These are phyloP conservation scores for Papiliotrema laurentii DNA, from an alignment of 1,284 basidiomycete species.

Conservation along the genomic window DNA sequence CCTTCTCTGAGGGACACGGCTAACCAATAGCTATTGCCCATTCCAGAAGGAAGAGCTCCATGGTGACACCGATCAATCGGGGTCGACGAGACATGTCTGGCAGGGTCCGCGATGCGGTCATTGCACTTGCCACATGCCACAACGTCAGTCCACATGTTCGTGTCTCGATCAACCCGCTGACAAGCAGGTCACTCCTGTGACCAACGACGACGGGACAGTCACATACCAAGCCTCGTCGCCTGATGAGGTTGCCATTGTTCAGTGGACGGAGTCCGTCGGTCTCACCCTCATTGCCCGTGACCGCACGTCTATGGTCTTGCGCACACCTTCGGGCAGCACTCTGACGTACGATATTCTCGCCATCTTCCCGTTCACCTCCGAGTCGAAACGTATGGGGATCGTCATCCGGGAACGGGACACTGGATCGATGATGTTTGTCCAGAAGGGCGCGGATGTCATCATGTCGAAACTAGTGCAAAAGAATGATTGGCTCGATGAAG, in stretches of 20 bases:
- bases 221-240: conserved; percentile 99
- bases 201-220: conserved; percentile 84
- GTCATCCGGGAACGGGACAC: conserved; percentile 73
- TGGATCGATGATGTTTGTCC: conserved; percentile 80
- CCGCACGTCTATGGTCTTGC: conserved; percentile 76
- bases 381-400: conserved; percentile 99
- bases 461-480: conserved; percentile 92
- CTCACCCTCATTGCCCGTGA: conserved; percentile 82
- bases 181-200: conserved; percentile 83
- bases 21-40: background rate
- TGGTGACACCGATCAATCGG: conserved; percentile 53
- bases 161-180: background rate
- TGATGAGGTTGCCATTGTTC: conserved; percentile 98
- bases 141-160: conserved; percentile 62
- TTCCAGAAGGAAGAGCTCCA: conserved; percentile 29
- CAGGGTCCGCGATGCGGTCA: conserved; percentile 86
- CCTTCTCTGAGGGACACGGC: conserved; percentile 4
- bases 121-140: conserved; percentile 91
- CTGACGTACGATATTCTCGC: conserved; percentile 82
- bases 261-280: conserved; percentile 93
- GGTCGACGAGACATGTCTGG: conserved; percentile 93
- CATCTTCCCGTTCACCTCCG: conserved; percentile 96
- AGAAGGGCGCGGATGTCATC: conserved; percentile 97
- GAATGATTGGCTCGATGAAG: conserved; percentile 99
- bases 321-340: conserved; percentile 60